Evolutionary conservation across 257 asterid species (phyloP).

Genomic region (Nyctanthes arbortristis): DNA sequence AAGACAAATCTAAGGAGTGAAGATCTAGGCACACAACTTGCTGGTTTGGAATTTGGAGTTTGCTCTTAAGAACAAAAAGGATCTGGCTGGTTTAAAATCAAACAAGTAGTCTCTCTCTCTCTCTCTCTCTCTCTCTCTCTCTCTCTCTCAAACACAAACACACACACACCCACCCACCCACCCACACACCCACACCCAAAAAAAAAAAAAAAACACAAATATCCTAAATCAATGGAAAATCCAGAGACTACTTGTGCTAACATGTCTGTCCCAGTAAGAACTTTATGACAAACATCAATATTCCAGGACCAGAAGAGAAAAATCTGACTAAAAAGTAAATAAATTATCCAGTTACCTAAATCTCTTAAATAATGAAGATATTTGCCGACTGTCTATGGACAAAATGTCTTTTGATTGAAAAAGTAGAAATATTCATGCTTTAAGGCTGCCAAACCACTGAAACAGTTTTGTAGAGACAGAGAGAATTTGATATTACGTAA

Average conservation of each 20-base stretch:
- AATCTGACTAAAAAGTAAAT: background rate
- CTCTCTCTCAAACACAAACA: too few species aligned
- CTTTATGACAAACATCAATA: background rate
- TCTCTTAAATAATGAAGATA: background rate
- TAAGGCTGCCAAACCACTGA: too few species aligned
- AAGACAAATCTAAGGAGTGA: conserved; percentile 5
- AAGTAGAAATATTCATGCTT: background rate
- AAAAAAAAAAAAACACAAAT: background rate
- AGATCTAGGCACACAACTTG: background rate
- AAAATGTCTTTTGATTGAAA: background rate
- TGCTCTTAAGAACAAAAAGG: background rate
- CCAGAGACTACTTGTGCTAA: background rate
- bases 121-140: too few species aligned
- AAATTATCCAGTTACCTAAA: background rate
- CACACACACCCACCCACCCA: too few species aligned
- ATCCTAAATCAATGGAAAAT: background rate
- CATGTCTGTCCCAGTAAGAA: background rate
- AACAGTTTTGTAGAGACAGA: background rate
- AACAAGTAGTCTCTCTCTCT: background rate
- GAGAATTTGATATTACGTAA: background rate
- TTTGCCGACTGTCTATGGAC: background rate
- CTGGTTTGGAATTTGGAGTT: conserved; percentile 9
- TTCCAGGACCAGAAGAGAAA: background rate
- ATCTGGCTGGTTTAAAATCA: background rate
- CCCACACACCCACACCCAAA: too few species aligned